Evolutionary conservation across 2,329 filamentous ascomycete species (phyloP), one percentile per base, ranked within the genome.

Genomic region (Apiospora aurea): DNA sequence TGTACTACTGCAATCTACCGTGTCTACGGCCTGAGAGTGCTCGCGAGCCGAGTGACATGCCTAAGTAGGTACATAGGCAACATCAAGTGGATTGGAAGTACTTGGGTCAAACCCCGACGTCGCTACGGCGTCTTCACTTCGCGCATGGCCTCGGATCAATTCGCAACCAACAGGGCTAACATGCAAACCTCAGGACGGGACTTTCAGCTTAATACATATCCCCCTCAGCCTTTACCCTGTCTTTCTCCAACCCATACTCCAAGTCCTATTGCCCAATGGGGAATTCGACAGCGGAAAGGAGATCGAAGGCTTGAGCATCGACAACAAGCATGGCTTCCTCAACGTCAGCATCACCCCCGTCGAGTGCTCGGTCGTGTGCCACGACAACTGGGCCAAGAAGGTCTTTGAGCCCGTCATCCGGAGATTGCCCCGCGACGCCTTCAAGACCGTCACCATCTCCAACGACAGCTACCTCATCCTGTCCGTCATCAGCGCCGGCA

Each of bases 341-440:
- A 98, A 98, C 81, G 91, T 99, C 76, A 97, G 94, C 74, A 89
- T 98, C 78, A 98, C 95, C 0, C 94, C 95, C 0, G 89, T 97
- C 71, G 96, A 98, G 82, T 97, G 94, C 83, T 97, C 95, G 4
- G 89, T 99, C 70, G 94, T 97, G 70, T 98, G 96, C 80, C 93
- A 96, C 74, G 90, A 90, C 72, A 87, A 89, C 57, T 92, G 94
- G 83, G 93, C 94, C 8, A 86, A 90, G 67, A 88, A 90, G 71
- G 89, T 97, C 72, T 97, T 98, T 77, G 85, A 89, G 70, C 94
- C 95, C 0, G 85, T 92, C 70, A 89, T 96, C 72, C 83, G 88
- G 69, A 83, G 85, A 4, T 87, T 97, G 13, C 87, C 91, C n/a
- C 80, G 81, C 57, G 84, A 87, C 53, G 76, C 83, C 4, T 83